Evolutionary conservation across 2,329 filamentous ascomycete genomes (phyloP).

Genomic region (Trichophyton simii): DNA sequence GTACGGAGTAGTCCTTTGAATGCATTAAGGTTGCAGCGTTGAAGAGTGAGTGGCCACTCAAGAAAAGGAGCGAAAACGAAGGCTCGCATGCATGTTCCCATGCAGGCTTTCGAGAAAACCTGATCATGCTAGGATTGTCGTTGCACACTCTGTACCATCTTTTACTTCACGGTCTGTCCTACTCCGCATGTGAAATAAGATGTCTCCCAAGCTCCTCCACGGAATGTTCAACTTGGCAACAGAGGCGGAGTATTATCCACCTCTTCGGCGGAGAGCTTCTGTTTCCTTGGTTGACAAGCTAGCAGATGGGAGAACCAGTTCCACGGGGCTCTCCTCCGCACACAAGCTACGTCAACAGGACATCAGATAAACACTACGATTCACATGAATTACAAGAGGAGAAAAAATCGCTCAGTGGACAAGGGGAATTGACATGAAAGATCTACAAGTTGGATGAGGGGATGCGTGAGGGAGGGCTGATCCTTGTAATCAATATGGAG

Average conservation of each 20-base stretch:
- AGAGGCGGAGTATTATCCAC: background rate
- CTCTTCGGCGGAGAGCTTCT: background rate
- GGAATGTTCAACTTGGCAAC: background rate
- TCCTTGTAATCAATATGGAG: background rate
- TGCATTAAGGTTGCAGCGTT: background rate
- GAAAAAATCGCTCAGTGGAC: background rate
- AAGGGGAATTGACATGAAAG: background rate
- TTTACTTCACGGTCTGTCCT: background rate
- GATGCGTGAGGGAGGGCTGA: background rate
- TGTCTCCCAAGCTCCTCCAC: background rate
- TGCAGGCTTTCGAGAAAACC: background rate
- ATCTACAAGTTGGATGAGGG: background rate
- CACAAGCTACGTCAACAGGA: background rate
- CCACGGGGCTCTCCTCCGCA: background rate
- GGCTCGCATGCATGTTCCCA: background rate
- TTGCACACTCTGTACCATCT: too few relatives aligned
- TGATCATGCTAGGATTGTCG: background rate
- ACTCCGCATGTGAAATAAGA: background rate
- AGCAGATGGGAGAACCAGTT: background rate
- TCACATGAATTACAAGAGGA: background rate
- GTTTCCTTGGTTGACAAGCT: background rate
- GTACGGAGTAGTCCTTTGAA: too few relatives aligned
- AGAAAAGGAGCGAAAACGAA: conserved; percentile 2
- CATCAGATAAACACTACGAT: background rate
- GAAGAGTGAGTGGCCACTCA: background rate